Percentiles rank a stretch among this genome's conserved stretches.
phyloP scores from a whole-genome alignment of 1,284 basidiomycete genomes.

The Ganoderma meredithae region DNA sequence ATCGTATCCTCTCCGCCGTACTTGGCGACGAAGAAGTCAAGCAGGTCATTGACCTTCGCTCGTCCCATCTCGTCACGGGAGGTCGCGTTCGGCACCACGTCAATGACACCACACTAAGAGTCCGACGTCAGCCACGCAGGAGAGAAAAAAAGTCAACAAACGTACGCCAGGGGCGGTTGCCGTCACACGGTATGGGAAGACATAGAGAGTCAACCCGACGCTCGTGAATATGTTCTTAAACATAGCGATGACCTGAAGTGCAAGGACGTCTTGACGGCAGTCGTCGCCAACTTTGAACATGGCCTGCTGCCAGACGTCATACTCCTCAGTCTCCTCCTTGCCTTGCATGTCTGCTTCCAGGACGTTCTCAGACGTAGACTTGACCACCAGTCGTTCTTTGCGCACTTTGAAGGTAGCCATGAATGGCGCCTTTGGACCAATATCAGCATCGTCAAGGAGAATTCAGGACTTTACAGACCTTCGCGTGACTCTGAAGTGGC shows the following conservation, averaged over 20 bases:
- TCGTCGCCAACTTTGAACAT: constrained; percentile 99
- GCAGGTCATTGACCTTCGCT: constrained; percentile 96
- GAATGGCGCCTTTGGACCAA: constrained; percentile 83
- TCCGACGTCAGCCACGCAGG: constrained; percentile 5
- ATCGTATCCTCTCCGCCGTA: constrained; percentile 92
- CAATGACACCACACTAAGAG: constrained; percentile 93
- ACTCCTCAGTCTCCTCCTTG: constrained; percentile 66
- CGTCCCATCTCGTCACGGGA: constrained; percentile 99
- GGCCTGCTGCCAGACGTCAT: constrained; percentile 97
- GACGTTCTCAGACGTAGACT: constrained; percentile 73
- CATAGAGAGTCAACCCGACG: constrained; percentile 90
- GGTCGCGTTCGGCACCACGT: constrained; percentile 98
- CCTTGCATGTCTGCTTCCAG: constrained; percentile 67
- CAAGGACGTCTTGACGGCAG: constrained; percentile 97
- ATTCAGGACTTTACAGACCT: constrained; percentile 55
- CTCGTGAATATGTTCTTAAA: constrained; percentile 97
- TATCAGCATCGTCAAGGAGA: neutral
- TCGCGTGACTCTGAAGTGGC: constrained; percentile 97
- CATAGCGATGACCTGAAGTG: constrained; percentile 98
- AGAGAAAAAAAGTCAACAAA: constrained; percentile 28
- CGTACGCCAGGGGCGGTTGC: constrained; percentile 95
- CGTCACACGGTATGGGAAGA: constrained; percentile 97
- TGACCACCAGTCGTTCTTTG: constrained; percentile 74
- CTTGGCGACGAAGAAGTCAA: constrained; percentile 94
- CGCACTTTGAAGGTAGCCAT: constrained; percentile 99